A percentile compares a stretch with the other conserved stretches of the same genome.
These are phyloP conservation scores for Gossypium turneri DNA, from an alignment of 345 rosid species.

Conservation along the genomic window DNA sequence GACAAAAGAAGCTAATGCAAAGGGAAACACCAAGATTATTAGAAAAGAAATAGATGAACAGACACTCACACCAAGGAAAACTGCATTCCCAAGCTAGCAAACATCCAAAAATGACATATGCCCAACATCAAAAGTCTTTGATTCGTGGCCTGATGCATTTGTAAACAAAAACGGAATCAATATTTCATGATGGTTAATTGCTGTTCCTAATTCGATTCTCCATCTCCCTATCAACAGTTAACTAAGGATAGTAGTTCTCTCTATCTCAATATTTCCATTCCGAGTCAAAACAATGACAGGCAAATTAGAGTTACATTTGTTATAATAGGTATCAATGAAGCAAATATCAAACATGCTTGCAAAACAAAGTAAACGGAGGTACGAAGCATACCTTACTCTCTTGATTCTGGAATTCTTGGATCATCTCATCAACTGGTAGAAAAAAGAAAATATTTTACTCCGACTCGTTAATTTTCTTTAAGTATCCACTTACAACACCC, in stretches of 20 bases:
- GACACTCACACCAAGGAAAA: neutral
- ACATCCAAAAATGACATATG: neutral
- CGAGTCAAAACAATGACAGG: neutral
- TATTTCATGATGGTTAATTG: neutral
- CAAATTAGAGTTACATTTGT: neutral
- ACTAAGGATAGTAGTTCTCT: neutral
- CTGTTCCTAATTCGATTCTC: neutral
- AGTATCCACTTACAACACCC: neutral
- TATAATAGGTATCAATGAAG: too few relatives aligned
- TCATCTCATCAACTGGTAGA: neutral
- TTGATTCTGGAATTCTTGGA: neutral
- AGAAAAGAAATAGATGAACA: neutral
- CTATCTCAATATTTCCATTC: neutral
- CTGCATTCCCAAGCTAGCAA: neutral
- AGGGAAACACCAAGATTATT: neutral
- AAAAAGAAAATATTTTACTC: too few relatives aligned
- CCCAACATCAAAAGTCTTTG: neutral
- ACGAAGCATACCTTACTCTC: slow-evolving; percentile 1
- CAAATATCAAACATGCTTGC: neutral
- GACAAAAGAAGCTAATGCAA: neutral
- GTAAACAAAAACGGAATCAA: slow-evolving; percentile 3
- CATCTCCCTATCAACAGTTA: neutral
- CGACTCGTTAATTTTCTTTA: too few relatives aligned
- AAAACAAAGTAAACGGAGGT: neutral
- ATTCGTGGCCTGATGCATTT: neutral